These are phyloP conservation scores for Metarhizium rileyi DNA, from an alignment of 2,329 filamentous ascomycete species.

Conservation along the genomic window DNA sequence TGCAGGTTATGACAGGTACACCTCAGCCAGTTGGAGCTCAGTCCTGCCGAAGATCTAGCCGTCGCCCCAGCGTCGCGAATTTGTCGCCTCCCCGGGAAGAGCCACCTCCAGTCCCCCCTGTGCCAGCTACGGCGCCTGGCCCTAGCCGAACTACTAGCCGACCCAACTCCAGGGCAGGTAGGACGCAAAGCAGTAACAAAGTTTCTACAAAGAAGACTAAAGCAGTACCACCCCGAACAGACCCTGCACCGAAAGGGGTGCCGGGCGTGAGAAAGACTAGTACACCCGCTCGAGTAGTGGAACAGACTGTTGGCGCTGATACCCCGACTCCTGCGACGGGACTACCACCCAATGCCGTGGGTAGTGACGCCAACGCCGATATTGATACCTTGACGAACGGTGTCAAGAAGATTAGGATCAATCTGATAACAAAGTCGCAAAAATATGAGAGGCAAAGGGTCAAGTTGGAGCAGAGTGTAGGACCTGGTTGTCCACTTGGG, in stretches of 20 bases:
- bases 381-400: constrained; percentile 46
- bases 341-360: constrained; percentile 1
- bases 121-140: constrained; percentile 3
- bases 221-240: constrained; percentile 33
- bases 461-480: constrained; percentile 10
- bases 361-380: constrained; percentile 23
- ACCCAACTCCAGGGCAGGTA: constrained; percentile 14
- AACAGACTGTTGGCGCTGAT: constrained; percentile 9
- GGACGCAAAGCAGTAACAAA: constrained; percentile 27
- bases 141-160: constrained; percentile 24
- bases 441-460: constrained; percentile 40
- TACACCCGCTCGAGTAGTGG: constrained; percentile 11
- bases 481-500: neutral
- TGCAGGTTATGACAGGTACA: constrained; percentile 24
- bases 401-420: constrained; percentile 56
- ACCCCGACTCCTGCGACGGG: constrained; percentile 8
- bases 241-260: constrained; percentile 23
- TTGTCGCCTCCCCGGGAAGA: constrained; percentile 15
- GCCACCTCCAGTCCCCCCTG: constrained; percentile 1
- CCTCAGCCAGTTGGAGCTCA: constrained; percentile 15
- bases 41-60: constrained; percentile 25
- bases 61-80: constrained; percentile 39
- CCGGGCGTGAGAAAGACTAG: constrained; percentile 28
- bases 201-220: constrained; percentile 52
- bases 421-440: constrained; percentile 48